Base-by-base conservation (phyloP, 306 rosid species). In the Trichosanthes truncata region DNA sequence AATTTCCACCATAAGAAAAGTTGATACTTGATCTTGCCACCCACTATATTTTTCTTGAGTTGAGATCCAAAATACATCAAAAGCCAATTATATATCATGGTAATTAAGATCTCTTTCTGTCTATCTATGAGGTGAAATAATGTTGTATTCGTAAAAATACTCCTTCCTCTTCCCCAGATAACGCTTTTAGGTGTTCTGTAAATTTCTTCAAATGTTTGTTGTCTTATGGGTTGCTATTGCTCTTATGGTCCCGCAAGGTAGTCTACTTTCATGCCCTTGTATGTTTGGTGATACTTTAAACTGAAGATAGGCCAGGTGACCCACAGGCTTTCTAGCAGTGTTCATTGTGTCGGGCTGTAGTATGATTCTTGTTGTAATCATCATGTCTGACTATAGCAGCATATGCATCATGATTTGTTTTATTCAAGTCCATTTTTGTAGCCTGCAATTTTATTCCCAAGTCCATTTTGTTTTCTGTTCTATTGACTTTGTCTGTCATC, bases 81-180 rank as follows among this genome's bases (percentile, higher is more conserved):
- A 69, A 69, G 76, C 76, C 76, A 69, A 69, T n/a, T 69, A 69
- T 40, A 41, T 17, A 12, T 69, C 76, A 69, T 69, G 49, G 18
- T 69, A 0, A 43, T n/a, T 6, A 21, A 5, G 18, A 69, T 41
- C 53, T 23, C 33, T 69, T 69, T 21, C 76, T 18, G 53, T 31
- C 35, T 68, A 40, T 36, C 7, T 36, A 9, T 20, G 51, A 9
- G 51, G 75, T 40, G 75, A 68, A 9, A 41, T 68, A 14, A 33
- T 61, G 40, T 14, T 15, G 1, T 17, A 3, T 46, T 17, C 72
- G 3, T 18, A 15, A 65, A 66, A 66, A 1, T 65, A 66, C 74
- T 66, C 49, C 8, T 35, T 9, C 49, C 49, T 66, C 48, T 66
- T 36, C 29, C 74, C 74, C 9, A 20, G 74, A 66, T 65, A 20